phyloP scores from a whole-genome alignment of 176 grass and related monocot species.

The Alloteropsis semialata region DNA sequence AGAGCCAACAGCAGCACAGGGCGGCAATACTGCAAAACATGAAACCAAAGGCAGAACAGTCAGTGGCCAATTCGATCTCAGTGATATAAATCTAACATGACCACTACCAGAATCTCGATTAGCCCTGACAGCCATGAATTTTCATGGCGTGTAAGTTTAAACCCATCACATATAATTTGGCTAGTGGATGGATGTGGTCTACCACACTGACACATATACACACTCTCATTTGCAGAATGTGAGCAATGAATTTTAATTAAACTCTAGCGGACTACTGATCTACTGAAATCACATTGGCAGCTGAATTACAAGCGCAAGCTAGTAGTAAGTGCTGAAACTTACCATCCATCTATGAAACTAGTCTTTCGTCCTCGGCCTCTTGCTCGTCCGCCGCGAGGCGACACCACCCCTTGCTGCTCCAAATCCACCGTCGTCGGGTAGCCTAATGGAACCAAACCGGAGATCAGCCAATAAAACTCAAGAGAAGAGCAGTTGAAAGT shows the following conservation, averaged over 20 bases:
- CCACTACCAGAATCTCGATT: too few species aligned
- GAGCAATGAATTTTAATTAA: neutral
- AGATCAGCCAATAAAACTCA: neutral
- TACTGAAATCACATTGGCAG: neutral
- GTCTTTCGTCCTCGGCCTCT: slow-evolving; percentile 8
- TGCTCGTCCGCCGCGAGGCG: neutral
- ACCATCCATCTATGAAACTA: slow-evolving; percentile 39
- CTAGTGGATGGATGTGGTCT: too few species aligned
- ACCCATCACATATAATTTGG: too few species aligned
- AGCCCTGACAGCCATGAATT: too few species aligned
- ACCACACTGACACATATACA: too few species aligned
- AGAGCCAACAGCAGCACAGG: slow-evolving; percentile 48
- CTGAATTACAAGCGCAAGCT: too few species aligned
- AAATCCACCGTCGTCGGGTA: slow-evolving; percentile 17
- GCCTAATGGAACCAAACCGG: neutral
- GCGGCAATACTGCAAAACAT: slow-evolving; percentile 29
- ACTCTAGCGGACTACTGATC: neutral
- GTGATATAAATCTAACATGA: neutral
- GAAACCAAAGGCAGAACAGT: neutral
- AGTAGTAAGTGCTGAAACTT: neutral
- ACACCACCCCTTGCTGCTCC: neutral
- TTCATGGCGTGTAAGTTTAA: too few species aligned
- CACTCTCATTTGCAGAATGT: neutral
- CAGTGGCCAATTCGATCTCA: neutral
- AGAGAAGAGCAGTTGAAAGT: neutral